These are phyloP conservation scores for Fusarium stilboides DNA, from an alignment of 2,329 filamentous ascomycete genomes.

Conservation along the genomic window DNA sequence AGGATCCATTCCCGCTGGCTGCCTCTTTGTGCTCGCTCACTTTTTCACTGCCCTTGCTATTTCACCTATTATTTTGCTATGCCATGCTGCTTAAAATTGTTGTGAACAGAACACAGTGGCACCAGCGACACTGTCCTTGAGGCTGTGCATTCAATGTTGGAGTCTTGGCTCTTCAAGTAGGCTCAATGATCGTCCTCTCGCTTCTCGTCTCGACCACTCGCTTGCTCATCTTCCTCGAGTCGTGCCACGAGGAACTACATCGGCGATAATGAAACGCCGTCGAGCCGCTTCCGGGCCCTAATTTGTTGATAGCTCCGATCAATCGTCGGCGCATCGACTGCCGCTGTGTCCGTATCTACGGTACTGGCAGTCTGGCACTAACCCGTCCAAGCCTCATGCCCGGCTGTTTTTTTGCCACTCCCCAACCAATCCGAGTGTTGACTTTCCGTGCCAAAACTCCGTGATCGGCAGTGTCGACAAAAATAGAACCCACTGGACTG, in stretches of 20 bases:
- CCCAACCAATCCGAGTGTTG: conserved; percentile 16
- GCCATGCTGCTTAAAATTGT: conserved; percentile 19
- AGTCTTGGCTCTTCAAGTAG: conserved; percentile 40
- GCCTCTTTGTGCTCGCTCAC: conserved; percentile 1
- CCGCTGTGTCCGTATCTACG: conserved; percentile 12
- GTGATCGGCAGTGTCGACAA: conserved; percentile 35
- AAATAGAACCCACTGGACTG: conserved; percentile 39
- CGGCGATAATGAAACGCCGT: conserved; percentile 33
- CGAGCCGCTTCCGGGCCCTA: conserved; percentile 15
- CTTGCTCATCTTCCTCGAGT: conserved; percentile 9
- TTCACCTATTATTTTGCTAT: background rate
- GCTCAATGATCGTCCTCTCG: conserved; percentile 31
- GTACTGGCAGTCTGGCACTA: conserved; percentile 3
- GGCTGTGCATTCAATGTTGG: conserved; percentile 39
- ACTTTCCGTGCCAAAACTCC: conserved; percentile 8
- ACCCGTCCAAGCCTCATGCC: conserved; percentile 26
- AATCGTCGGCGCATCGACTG: conserved; percentile 18
- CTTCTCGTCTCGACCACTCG: conserved; percentile 14
- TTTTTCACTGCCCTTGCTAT: conserved; percentile 4
- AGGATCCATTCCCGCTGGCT: conserved; percentile 1
- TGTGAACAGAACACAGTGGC: conserved; percentile 29
- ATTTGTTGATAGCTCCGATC: conserved; percentile 13
- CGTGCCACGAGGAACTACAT: conserved; percentile 14
- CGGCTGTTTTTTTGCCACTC: conserved; percentile 36
- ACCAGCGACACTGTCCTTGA: conserved; percentile 17